Conservation (phyloP, 192 early-diverging fungal species). For the Geranomyces variabilis region DNA sequence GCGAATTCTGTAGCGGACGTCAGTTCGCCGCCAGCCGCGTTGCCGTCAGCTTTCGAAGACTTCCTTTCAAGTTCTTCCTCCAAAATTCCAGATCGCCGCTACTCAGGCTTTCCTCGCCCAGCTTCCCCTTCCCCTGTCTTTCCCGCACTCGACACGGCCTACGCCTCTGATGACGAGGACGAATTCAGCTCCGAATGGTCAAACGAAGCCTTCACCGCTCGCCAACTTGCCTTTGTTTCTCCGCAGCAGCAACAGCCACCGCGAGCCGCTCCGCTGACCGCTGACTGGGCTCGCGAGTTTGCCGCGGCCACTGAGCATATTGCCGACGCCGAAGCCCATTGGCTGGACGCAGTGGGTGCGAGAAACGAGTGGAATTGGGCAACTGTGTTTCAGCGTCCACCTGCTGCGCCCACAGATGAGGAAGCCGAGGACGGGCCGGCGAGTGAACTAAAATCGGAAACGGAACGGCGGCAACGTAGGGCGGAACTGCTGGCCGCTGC, state of each 20-base stretch:
- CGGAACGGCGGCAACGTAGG: neutral
- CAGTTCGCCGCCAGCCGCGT: too few relatives aligned
- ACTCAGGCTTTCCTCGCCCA: too few relatives aligned
- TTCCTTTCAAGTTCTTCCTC: too few relatives aligned
- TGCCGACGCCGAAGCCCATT: neutral
- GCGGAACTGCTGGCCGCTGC: neutral
- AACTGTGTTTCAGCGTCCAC: neutral
- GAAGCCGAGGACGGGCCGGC: neutral
- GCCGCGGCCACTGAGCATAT: neutral
- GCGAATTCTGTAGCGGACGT: too few relatives aligned
- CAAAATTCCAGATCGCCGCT: too few relatives aligned
- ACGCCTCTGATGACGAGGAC: neutral
- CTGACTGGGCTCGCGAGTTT: slow-evolving; percentile 3
- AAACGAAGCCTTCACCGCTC: slow-evolving; percentile 12
- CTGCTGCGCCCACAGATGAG: neutral
- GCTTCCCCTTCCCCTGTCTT: too few relatives aligned
- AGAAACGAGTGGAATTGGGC: neutral
- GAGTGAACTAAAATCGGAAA: neutral
- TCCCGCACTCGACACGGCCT: too few relatives aligned
- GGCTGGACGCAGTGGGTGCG: neutral
- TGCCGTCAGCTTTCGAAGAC: too few relatives aligned
- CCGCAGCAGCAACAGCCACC: neutral
- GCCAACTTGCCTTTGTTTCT: neutral
- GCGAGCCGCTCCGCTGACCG: neutral
- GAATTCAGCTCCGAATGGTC: slow-evolving; percentile 16